Evolutionary conservation across 257 asterid species (phyloP).

Genomic region (Gynochthodes officinalis): DNA sequence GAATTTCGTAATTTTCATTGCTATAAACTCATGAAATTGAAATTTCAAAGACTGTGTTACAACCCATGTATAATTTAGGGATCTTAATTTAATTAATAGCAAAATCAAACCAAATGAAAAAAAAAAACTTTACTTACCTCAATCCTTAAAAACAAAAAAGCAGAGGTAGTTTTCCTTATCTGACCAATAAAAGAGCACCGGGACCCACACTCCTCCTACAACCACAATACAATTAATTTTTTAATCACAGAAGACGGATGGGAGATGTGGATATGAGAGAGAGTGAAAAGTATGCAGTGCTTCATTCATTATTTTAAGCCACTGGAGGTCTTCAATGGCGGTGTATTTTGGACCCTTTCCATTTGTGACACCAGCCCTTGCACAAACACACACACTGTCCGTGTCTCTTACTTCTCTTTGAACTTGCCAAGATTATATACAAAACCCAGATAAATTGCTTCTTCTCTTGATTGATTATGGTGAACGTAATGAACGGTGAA

Average conservation of each 20-base stretch:
- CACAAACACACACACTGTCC: background rate
- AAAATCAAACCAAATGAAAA: too few species aligned
- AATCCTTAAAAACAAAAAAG: too few species aligned
- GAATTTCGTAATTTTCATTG: too few species aligned
- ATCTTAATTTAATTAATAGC: too few species aligned
- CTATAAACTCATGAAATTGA: too few species aligned
- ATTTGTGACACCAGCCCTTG: background rate
- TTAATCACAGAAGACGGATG: background rate
- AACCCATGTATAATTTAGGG: too few species aligned
- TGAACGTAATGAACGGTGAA: constrained; percentile 33
- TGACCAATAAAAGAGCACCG: background rate
- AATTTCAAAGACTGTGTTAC: too few species aligned
- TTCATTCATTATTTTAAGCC: constrained; percentile 19
- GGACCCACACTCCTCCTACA: constrained; percentile 7
- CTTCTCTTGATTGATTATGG: constrained; percentile 19
- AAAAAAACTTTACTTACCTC: too few species aligned
- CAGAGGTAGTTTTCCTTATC: too few species aligned
- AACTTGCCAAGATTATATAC: background rate
- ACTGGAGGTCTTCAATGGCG: constrained; percentile 17
- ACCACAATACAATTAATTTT: background rate
- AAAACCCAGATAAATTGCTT: too few species aligned
- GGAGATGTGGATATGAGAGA: constrained; percentile 22
- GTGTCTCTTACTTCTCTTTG: background rate
- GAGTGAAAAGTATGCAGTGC: background rate
- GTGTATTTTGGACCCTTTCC: constrained; percentile 21